Base-by-base conservation (phyloP, 371 early-diverging fungal genomes). In the Entomophthora muscae region DNA sequence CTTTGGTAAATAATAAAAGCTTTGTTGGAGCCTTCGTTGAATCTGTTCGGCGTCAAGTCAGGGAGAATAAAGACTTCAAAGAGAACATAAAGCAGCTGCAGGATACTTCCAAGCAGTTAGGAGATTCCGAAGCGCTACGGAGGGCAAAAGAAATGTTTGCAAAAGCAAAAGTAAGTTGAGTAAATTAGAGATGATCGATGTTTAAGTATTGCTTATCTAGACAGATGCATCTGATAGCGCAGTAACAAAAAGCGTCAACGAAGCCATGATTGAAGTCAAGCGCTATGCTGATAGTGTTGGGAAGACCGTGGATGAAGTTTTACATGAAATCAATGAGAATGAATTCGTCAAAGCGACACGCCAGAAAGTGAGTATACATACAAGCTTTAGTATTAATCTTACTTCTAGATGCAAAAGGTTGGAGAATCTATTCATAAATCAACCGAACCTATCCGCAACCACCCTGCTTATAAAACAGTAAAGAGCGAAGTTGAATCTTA, bases 1-100 rank as follows among this genome's bases (percentile, higher is more conserved):
- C 42, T 17, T 61, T 21, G 12, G 27, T 55, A 21, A 63, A 29
- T 27, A 32, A 72, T 66, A 22, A 63, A 29, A 71, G 72, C 53
- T 69, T 72, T 3, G 69, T 75, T 60, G 54, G 69, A 42, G 73
- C 70, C 60, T 96, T 96, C 72, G 74, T 85, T 26, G 85, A 93
- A 59, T 90, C 92, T 1, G 71, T 95, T 61, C 84, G 83, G 66
- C 86, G 88, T 24, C 95, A 97, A 78, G 80, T 92, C 65, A 79
- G 89, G 70, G 91, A 93, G 75, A 92, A 89, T 75, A 80, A 90
- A 73, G 93, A 95, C 58, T 76, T 97, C 31, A 85, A 91, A 65
- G 69, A 87, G 42, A 86, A 87, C 71, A 84, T 91, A 59, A 91
- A 94, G 78, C 87, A 83, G 63, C 75, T 97, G 30, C 85, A 85